Conservation (phyloP, 805 yeast genomes). For the Blastobotrys peoriensis region DNA sequence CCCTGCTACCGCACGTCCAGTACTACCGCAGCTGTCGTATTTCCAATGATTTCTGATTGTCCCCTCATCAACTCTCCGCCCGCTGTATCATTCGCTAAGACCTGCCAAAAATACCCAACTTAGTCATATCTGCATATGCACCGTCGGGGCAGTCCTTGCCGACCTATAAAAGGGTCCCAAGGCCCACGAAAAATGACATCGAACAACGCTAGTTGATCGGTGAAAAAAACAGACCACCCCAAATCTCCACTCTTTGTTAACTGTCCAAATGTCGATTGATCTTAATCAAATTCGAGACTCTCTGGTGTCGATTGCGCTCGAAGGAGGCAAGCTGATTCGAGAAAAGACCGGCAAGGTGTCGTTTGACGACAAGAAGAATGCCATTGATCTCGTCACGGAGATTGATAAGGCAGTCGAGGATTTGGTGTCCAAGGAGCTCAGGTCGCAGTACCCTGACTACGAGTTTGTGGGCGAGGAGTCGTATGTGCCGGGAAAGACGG, state of each 20-base stretch:
- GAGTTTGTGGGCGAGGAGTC: conserved; percentile 60
- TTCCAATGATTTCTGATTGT: too few species aligned
- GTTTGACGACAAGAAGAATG: conserved; percentile 52
- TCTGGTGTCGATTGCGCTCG: conserved; percentile 36
- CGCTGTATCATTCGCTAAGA: too few species aligned
- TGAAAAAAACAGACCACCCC: neutral
- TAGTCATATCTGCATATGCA: too few species aligned
- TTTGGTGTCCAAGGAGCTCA: conserved; percentile 32
- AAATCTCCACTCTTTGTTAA: neutral
- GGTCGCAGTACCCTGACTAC: conserved; percentile 40
- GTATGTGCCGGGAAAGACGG: conserved; percentile 43
- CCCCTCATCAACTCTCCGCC: too few species aligned
- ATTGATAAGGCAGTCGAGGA: conserved; percentile 53
- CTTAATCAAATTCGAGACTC: conserved; percentile 33
- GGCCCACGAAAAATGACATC: too few species aligned
- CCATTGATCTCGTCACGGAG: conserved; percentile 58
- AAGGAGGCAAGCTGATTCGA: conserved; percentile 47
- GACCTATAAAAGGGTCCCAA: too few species aligned
- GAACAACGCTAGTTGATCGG: too few species aligned
- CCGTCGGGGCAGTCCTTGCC: too few species aligned
- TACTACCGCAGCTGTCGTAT: too few species aligned
- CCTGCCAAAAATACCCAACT: too few species aligned
- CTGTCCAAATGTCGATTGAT: conserved; percentile 16
- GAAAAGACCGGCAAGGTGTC: conserved; percentile 42
- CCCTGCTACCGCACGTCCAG: too few species aligned